phyloP scores from a whole-genome alignment of 352 stramenopile genomes.

The Globisporangium viniferum region DNA sequence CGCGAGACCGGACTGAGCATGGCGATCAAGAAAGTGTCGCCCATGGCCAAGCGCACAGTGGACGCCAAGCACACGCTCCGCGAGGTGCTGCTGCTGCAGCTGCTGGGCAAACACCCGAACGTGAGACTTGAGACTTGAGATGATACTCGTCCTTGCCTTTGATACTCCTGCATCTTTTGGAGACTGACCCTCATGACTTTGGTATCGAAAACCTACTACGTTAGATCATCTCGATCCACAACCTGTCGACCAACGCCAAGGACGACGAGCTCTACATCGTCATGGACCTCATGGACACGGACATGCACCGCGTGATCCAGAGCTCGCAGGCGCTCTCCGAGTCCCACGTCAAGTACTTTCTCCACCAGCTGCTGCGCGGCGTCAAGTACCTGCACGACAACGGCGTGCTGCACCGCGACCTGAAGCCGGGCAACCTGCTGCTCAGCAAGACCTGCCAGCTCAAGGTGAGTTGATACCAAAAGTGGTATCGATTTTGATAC shows the following conservation, averaged over 20 bases:
- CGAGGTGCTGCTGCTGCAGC: constrained; percentile 85
- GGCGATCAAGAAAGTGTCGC: constrained; percentile 91
- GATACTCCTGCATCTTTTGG: neutral
- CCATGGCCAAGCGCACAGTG: constrained; percentile 77
- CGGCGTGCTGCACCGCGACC: constrained; percentile 74
- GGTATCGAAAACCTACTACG: neutral
- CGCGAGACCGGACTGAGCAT: constrained; percentile 66
- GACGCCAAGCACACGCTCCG: constrained; percentile 89
- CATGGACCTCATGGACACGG: constrained; percentile 94
- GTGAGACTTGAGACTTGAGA: constrained; percentile 20
- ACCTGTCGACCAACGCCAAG: constrained; percentile 79
- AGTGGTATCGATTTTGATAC: neutral
- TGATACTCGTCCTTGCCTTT: neutral
- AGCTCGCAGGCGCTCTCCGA: constrained; percentile 72
- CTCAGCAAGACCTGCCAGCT: constrained; percentile 76
- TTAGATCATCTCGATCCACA: constrained; percentile 83
- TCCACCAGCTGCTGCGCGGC: constrained; percentile 90
- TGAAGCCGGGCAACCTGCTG: constrained; percentile 82
- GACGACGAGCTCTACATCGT: constrained; percentile 95
- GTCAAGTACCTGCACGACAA: constrained; percentile 78
- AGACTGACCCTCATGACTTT: neutral
- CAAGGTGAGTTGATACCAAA: constrained; percentile 28
- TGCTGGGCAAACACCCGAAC: constrained; percentile 86
- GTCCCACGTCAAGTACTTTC: constrained; percentile 86
- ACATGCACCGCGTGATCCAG: constrained; percentile 89